Evolutionary conservation across 2,329 filamentous ascomycete genomes (phyloP).

Genomic region (Colletotrichum cereale): DNA sequence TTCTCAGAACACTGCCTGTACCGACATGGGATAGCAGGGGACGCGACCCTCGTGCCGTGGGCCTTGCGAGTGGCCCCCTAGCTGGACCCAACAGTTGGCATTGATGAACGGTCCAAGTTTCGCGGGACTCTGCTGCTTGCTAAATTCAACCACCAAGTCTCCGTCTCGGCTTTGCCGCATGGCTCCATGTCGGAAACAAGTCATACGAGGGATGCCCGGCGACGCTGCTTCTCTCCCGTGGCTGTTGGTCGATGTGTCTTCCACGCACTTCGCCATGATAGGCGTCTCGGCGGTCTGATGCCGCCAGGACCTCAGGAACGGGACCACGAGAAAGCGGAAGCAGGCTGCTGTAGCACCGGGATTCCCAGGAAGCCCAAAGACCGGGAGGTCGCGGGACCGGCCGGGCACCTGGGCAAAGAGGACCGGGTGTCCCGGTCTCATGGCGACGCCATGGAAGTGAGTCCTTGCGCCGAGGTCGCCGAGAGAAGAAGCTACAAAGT

Average conservation of each 20-base stretch:
- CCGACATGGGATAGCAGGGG: background rate
- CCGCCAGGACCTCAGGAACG: background rate
- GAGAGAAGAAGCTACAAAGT: constrained; percentile 4
- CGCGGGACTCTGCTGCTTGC: constrained; percentile 14
- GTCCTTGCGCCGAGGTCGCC: background rate
- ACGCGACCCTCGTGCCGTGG: background rate
- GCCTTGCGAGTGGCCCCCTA: background rate
- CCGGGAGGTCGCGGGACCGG: background rate
- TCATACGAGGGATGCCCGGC: background rate
- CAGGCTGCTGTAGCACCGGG: constrained; percentile 3
- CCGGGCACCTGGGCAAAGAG: background rate
- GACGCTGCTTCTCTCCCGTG: background rate
- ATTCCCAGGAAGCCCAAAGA: constrained; percentile 8
- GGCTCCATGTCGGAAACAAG: background rate
- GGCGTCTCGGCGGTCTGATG: background rate
- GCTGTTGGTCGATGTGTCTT: background rate
- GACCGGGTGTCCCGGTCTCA: background rate
- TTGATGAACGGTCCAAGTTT: background rate
- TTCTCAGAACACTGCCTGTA: background rate
- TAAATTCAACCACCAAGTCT: background rate
- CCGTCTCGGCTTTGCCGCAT: background rate
- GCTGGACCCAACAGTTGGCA: constrained; percentile 17
- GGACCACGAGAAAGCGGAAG: background rate
- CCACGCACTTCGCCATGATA: background rate
- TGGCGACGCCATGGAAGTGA: background rate